Evolutionary conservation across 768 basidiomycete genomes (phyloP).

Genomic region (Butyriboletus loyo): DNA sequence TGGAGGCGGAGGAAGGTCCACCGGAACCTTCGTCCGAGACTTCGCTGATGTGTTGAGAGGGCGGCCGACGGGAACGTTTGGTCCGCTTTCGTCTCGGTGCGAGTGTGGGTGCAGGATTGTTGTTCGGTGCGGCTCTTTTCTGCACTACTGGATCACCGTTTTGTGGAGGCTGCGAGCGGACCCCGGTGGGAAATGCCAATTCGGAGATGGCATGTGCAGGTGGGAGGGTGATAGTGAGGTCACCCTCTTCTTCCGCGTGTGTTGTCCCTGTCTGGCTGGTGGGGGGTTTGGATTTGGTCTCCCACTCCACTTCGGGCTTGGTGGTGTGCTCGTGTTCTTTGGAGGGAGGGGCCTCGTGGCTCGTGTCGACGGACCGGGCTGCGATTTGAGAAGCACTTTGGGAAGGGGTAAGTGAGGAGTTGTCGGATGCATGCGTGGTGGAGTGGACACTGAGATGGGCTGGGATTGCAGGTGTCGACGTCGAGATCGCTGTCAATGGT

Average conservation of each 20-base stretch:
- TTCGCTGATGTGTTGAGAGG: conserved; percentile 27
- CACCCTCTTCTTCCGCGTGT: not conserved
- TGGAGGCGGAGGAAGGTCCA: not conserved
- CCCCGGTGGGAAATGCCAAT: conserved; percentile 22
- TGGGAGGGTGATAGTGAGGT: conserved; percentile 21
- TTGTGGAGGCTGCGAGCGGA: conserved; percentile 3
- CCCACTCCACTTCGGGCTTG: not conserved
- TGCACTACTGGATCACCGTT: not conserved
- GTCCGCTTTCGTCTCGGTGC: conserved; percentile 1
- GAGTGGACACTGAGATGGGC: conserved; percentile 8
- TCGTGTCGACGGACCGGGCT: conserved; percentile 17
- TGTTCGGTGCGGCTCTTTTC: not conserved
- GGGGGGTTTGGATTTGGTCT: not conserved
- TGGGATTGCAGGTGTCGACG: not conserved
- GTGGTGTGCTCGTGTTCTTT: conserved; percentile 1
- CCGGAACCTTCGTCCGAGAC: conserved; percentile 21
- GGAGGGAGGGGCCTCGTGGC: conserved; percentile 8
- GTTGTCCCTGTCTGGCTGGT: not conserved
- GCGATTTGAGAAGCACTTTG: conserved; percentile 66
- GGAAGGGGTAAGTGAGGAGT: conserved; percentile 70
- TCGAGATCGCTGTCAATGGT: not conserved
- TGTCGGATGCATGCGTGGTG: conserved; percentile 42
- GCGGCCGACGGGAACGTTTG: conserved; percentile 14
- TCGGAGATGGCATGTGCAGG: conserved; percentile 30
- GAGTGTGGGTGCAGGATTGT: not conserved